Conservation (phyloP, 116 monocot genomes). For the Papilionanthe hybrid region DNA sequence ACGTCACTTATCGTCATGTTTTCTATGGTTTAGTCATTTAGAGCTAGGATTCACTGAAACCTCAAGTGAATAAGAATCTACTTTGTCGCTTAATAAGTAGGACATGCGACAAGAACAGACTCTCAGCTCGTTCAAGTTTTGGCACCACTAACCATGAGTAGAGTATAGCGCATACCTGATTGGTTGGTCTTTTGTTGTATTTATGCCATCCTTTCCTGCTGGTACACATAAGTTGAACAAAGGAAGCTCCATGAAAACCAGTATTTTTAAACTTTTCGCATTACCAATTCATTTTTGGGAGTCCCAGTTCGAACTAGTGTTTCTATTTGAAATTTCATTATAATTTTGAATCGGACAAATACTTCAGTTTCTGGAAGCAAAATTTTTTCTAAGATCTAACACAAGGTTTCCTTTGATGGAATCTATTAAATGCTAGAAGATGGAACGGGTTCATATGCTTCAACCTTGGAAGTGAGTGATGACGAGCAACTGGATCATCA, state of each 20-base stretch:
- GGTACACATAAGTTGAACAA: background rate
- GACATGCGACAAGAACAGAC: too few relatives aligned
- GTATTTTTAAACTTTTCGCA: background rate
- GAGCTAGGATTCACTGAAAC: too few relatives aligned
- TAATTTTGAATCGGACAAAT: background rate
- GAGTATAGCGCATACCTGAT: background rate
- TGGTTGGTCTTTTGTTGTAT: background rate
- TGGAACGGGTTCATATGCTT: constrained; percentile 46
- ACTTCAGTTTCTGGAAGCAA: background rate
- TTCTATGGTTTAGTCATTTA: too few relatives aligned
- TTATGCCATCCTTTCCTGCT: background rate
- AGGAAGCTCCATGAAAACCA: background rate
- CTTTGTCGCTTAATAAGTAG: too few relatives aligned
- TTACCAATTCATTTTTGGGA: background rate
- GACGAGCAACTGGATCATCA: constrained; percentile 56
- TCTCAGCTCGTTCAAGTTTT: too few relatives aligned
- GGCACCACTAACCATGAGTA: too few relatives aligned
- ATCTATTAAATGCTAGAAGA: constrained; percentile 8
- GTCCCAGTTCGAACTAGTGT: background rate
- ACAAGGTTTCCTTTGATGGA: background rate
- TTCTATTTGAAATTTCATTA: background rate
- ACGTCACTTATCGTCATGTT: too few relatives aligned
- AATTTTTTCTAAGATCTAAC: background rate
- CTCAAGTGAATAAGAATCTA: too few relatives aligned
- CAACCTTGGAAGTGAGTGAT: constrained; percentile 43